A percentile compares a stretch with the other conserved stretches of the same genome.
phyloP scores from a whole-genome alignment of 441 rosid species.

The Adansonia madagascariensis region DNA sequence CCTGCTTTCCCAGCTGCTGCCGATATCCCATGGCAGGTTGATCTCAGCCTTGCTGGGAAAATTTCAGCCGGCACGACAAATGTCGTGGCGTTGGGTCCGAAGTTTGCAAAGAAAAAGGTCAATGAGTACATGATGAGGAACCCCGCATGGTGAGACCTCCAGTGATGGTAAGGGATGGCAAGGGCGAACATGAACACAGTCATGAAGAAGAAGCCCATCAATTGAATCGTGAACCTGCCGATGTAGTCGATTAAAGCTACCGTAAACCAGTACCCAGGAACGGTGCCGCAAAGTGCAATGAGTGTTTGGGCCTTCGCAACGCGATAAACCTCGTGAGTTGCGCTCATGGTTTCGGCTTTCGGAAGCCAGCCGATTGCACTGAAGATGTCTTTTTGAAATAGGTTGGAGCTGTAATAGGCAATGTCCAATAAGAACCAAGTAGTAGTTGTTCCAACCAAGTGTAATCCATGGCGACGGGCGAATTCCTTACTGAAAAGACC shows the following conservation, averaged over 20 bases:
- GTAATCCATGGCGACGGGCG: slow-evolving; percentile 28
- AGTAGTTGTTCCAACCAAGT: slow-evolving; percentile 35
- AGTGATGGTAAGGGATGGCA: slow-evolving; percentile 27
- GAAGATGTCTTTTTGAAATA: slow-evolving; percentile 35
- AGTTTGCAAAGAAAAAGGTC: slow-evolving; percentile 39
- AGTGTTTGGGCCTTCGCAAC: slow-evolving; percentile 25
- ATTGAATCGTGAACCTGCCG: slow-evolving; percentile 21
- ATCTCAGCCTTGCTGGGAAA: slow-evolving; percentile 35
- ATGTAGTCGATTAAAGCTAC: slow-evolving; percentile 14
- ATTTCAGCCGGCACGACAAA: slow-evolving; percentile 39
- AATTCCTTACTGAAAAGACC: slow-evolving; percentile 24
- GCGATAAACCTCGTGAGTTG: slow-evolving; percentile 24
- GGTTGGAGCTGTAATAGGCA: slow-evolving; percentile 33
- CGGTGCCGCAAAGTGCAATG: slow-evolving; percentile 22
- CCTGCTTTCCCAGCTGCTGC: slow-evolving; percentile 37
- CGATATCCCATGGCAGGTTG: slow-evolving; percentile 38
- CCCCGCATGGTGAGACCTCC: slow-evolving; percentile 25
- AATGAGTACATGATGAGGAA: slow-evolving; percentile 36
- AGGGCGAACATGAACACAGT: slow-evolving; percentile 21
- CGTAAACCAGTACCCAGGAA: slow-evolving; percentile 29
- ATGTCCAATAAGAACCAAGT: slow-evolving; percentile 38
- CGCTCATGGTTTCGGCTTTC: slow-evolving; percentile 23
- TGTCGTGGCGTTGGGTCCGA: slow-evolving; percentile 38
- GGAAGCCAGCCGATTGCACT: slow-evolving; percentile 30
- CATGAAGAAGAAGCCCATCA: slow-evolving; percentile 28